phyloP scores from a whole-genome alignment of 208 protist genomes.

The Crithidia fasciculata region DNA sequence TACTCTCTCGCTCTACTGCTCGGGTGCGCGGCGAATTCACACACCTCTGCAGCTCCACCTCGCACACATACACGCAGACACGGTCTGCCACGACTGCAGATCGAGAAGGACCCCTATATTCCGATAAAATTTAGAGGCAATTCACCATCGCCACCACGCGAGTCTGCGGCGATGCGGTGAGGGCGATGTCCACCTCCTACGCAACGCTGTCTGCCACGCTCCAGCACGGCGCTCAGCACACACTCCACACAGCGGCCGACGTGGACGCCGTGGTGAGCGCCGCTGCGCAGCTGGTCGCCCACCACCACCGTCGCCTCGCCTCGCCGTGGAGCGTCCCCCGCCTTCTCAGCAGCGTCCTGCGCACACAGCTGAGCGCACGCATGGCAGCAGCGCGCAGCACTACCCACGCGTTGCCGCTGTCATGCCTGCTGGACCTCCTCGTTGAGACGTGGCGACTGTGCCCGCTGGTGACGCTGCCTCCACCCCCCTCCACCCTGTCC shows the following conservation, averaged over 20 bases:
- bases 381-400: background rate
- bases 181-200: background rate
- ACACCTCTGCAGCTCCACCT: too few species aligned
- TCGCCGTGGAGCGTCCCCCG: conserved; percentile 40
- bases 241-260: conserved; percentile 26
- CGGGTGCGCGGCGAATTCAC: too few species aligned
- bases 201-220: conserved; percentile 10
- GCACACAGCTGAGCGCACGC: conserved; percentile 23
- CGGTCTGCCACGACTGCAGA: too few species aligned
- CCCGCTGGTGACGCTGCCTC: conserved; percentile 24
- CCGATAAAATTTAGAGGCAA: too few species aligned
- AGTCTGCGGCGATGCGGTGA: too few species aligned
- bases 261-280: conserved; percentile 9
- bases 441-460: conserved; percentile 15
- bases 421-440: conserved; percentile 5
- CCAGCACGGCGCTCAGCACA: conserved; percentile 19
- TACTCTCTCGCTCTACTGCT: too few species aligned
- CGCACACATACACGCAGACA: too few species aligned
- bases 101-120: too few species aligned
- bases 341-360: conserved; percentile 30
- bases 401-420: background rate
- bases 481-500: background rate
- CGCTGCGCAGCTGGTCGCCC: conserved; percentile 13
- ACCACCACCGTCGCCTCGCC: conserved; percentile 9
- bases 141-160: too few species aligned